Conservation (phyloP, 1,139 yeast genomes). For the Protomyces gravidus region DNA sequence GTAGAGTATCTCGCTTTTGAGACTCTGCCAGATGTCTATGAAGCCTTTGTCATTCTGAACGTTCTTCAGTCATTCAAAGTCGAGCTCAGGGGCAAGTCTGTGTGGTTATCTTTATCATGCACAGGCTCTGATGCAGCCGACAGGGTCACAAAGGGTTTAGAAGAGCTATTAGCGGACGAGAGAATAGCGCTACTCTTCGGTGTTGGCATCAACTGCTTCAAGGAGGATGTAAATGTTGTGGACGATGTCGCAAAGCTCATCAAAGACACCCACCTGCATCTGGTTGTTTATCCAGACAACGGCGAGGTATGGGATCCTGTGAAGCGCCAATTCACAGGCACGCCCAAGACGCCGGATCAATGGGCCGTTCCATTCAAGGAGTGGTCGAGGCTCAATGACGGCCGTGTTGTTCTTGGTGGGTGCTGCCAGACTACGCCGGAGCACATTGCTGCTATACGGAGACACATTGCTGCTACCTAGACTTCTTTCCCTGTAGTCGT, state of each 20-base stretch:
- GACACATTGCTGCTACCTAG: background rate
- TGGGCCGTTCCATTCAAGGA: conserved; percentile 5
- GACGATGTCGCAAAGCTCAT: background rate
- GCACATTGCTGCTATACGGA: conserved; percentile 9
- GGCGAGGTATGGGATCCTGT: conserved; percentile 22
- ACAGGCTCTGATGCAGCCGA: conserved; percentile 14
- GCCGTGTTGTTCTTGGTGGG: conserved; percentile 23
- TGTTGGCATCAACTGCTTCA: conserved; percentile 24
- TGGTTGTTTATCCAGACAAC: conserved; percentile 21
- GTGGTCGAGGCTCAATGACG: conserved; percentile 5
- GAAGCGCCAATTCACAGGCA: conserved; percentile 4
- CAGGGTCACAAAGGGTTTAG: conserved; percentile 1
- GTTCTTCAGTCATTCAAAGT: background rate
- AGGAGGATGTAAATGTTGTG: conserved; percentile 16
- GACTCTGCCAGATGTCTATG: conserved; percentile 18
- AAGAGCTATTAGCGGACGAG: background rate
- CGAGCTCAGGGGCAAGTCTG: background rate
- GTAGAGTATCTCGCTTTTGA: conserved; percentile 18
- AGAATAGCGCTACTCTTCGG: conserved; percentile 8
- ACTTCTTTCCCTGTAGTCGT: background rate
- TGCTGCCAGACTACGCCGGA: conserved; percentile 22
- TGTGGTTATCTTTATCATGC: conserved; percentile 22
- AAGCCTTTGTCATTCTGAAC: conserved; percentile 18
- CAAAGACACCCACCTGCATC: background rate
- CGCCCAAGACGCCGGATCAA: conserved; percentile 2